Evolutionary conservation across 2,329 filamentous ascomycete species (phyloP).

Genomic region (Phaeoacremonium minimum): DNA sequence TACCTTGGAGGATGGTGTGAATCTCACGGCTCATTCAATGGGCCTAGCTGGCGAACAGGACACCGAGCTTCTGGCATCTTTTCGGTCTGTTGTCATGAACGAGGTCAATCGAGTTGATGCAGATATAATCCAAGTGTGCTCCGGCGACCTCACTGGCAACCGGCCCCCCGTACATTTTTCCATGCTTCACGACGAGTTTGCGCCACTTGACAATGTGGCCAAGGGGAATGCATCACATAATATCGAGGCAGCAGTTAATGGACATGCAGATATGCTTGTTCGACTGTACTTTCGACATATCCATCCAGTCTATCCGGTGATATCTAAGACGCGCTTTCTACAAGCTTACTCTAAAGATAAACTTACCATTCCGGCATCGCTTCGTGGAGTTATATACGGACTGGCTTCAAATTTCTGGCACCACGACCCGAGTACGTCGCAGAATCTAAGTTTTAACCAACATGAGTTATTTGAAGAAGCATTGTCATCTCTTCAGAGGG

Average conservation of each 20-base stretch:
- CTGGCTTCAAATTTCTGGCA: slow-evolving; percentile 37
- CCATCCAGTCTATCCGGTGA: slow-evolving; percentile 35
- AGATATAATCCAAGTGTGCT: slow-evolving; percentile 36
- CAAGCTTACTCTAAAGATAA: slow-evolving; percentile 29
- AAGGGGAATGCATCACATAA: slow-evolving; percentile 31
- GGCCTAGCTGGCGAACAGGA: slow-evolving; percentile 41
- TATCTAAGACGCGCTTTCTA: slow-evolving; percentile 39
- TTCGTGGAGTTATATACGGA: slow-evolving; percentile 39
- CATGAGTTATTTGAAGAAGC: slow-evolving; percentile 36
- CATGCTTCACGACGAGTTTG: slow-evolving; percentile 37
- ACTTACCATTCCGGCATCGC: slow-evolving; percentile 33
- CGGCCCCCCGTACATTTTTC: slow-evolving; percentile 40
- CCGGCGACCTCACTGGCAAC: slow-evolving; percentile 25
- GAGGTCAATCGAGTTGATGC: slow-evolving; percentile 36
- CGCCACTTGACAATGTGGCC: slow-evolving; percentile 32
- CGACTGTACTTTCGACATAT: slow-evolving; percentile 40
- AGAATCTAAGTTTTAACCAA: slow-evolving; percentile 29
- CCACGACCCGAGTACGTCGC: slow-evolving; percentile 23
- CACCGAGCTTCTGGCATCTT: slow-evolving; percentile 38
- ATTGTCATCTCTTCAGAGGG: slow-evolving; percentile 35
- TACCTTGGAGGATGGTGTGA: slow-evolving; percentile 35
- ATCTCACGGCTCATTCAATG: slow-evolving; percentile 38
- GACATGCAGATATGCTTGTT: slow-evolving; percentile 33
- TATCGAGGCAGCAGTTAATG: slow-evolving; percentile 36
- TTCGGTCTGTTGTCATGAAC: slow-evolving; percentile 40